Conservation (phyloP, 805 yeast species). For the Tetrapisispora iriomotensis region DNA sequence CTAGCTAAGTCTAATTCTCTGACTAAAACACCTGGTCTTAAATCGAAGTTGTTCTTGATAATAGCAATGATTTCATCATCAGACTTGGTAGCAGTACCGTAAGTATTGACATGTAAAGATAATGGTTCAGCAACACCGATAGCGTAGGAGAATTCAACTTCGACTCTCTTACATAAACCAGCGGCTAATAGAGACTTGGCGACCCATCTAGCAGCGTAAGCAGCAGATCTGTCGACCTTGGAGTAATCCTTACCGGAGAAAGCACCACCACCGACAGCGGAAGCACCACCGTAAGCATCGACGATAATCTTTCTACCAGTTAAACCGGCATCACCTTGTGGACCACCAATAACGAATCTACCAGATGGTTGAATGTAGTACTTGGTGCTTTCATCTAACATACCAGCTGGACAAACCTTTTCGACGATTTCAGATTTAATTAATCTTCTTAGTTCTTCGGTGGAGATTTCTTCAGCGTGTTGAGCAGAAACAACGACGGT, state of each 20-base stretch:
- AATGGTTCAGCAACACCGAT: conserved; percentile 99
- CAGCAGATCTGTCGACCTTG: conserved; percentile 99
- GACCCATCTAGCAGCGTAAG: conserved; percentile 99
- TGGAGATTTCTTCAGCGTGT: conserved; percentile 92
- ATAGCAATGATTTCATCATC: conserved; percentile 86
- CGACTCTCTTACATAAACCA: conserved; percentile 90
- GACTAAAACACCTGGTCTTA: conserved; percentile 99
- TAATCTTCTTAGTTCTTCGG: conserved; percentile 81
- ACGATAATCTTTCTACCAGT: conserved; percentile 99
- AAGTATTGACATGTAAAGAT: conserved; percentile 93
- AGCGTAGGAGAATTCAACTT: conserved; percentile 98
- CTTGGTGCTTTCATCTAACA: conserved; percentile 88
- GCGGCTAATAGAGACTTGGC: conserved; percentile 96
- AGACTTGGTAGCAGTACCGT: conserved; percentile 90
- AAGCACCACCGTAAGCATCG: conserved; percentile 99
- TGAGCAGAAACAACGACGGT: conserved; percentile 96
- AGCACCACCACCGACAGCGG: conserved; percentile 99
- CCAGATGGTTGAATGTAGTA: conserved; percentile 99
- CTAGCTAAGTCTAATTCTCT: conserved; percentile 94
- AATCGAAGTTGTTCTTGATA: conserved; percentile 89
- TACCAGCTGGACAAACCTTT: conserved; percentile 83
- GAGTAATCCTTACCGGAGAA: conserved; percentile 99
- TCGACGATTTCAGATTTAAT: conserved; percentile 72
- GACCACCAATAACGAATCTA: conserved; percentile 99
- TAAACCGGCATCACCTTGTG: conserved; percentile 99